Conservation (phyloP, 2,329 filamentous ascomycete genomes). For the Shiraia bambusicola region DNA sequence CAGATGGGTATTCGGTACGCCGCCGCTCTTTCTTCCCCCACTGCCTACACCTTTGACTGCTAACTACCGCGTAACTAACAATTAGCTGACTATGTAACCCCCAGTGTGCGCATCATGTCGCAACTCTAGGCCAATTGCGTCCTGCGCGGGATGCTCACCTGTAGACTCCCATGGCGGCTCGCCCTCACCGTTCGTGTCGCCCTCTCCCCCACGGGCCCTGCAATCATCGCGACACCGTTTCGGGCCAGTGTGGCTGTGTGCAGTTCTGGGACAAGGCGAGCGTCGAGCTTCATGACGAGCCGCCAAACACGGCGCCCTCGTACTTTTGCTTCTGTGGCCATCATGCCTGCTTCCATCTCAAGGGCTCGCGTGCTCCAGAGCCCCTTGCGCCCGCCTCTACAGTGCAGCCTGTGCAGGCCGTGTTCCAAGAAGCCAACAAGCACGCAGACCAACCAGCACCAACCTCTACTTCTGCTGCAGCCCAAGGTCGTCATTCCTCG, state of each 20-base stretch:
- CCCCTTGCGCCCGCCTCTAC: slow-evolving; percentile 11
- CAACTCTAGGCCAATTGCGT: slow-evolving; percentile 29
- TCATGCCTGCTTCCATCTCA: slow-evolving; percentile 58
- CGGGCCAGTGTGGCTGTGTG: slow-evolving; percentile 55
- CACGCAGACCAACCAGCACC: too few relatives aligned
- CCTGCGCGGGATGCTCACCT: slow-evolving; percentile 36
- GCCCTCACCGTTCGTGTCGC: slow-evolving; percentile 24
- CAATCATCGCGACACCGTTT: slow-evolving; percentile 53
- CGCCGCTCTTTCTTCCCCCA: slow-evolving; percentile 19
- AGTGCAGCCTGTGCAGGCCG: slow-evolving; percentile 6
- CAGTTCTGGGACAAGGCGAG: slow-evolving; percentile 52
- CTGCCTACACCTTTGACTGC: slow-evolving; percentile 13
- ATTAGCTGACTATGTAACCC: slow-evolving; percentile 20
- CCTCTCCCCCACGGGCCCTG: slow-evolving; percentile 55
- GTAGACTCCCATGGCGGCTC: slow-evolving; percentile 41
- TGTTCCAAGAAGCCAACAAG: too few relatives aligned
- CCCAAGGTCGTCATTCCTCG: slow-evolving; percentile 20
- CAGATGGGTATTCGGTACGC: slow-evolving; percentile 35
- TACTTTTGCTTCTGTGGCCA: slow-evolving; percentile 58
- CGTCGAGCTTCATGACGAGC: slow-evolving; percentile 34
- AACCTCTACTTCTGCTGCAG: too few relatives aligned
- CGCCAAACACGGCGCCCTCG: slow-evolving; percentile 30
- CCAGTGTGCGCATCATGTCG: slow-evolving; percentile 29
- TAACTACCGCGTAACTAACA: slow-evolving; percentile 25
- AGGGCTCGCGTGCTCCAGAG: slow-evolving; percentile 22